Evolutionary conservation across 805 yeast species (phyloP), one percentile per base, ranked within the genome.

Genomic region (Wickerhamiella brachini): DNA sequence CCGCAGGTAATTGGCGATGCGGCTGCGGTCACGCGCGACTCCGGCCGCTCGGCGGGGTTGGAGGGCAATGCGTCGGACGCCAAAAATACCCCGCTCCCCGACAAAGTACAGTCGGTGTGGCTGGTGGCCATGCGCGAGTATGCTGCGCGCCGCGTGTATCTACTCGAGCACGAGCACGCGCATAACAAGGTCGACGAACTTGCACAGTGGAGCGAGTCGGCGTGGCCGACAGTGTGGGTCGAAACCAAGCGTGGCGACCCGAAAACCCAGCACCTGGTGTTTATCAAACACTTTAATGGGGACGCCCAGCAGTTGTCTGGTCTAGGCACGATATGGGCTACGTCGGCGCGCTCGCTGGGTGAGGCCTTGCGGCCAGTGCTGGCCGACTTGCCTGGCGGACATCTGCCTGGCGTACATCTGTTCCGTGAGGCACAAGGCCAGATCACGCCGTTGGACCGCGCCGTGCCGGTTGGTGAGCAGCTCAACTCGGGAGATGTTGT

Each of bases 261-360:
- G 3, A 50, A 49, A 9, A 42, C 45, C 15, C 43, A 49, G n/a
- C 6, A 18, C 12, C 44, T 59, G 22, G 52, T 59, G 1, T 59
- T 58, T 34, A 37, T 56, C 37, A 59, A 59, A 49, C 51, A 48
- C 47, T 58, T 83, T 66, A 89, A 87, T 60, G 73, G 58, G 66
- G 0, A 83, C 79, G 37, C 26, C 3, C 43, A 17, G 34, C 13
- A 10, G 13, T 34, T 46, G n/a, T 6, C 23, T 22, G 48, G 48
- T 17, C 21, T 21, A 10, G 20, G 24, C 21, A 34, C 48, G 18
- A 34, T 34, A 13, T 46, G 48, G 48, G 41, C 37, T 3, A 13
- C 13, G 21, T 18, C 20, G 24, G 15, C 20, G n/a, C 26, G 26
- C 18, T 3, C 17, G 12, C 31, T 37, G 18, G 24, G 22, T 12